These are phyloP conservation scores for Vanderwaltozyma tropicalis DNA, from an alignment of 805 yeast genomes.

Conservation along the genomic window DNA sequence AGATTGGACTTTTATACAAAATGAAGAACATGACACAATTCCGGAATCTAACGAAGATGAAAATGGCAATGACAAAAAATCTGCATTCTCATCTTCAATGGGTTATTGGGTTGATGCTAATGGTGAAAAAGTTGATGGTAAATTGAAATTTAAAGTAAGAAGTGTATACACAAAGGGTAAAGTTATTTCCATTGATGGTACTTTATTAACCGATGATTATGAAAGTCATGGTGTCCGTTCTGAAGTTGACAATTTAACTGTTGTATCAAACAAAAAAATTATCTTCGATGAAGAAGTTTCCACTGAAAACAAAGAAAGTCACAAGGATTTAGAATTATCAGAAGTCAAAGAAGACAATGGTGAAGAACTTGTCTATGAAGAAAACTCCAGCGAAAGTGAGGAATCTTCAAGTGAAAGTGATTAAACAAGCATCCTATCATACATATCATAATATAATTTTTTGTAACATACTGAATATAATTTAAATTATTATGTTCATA, in stretches of 20 bases:
- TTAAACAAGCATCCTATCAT: conserved; percentile 1
- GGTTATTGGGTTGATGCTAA: conserved; percentile 84
- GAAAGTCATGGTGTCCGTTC: conserved; percentile 22
- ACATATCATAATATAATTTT: too few species aligned
- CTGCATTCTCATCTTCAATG: conserved; percentile 36
- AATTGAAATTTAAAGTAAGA: conserved; percentile 64
- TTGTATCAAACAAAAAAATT: conserved; percentile 38
- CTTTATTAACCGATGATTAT: conserved; percentile 37
- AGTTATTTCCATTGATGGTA: conserved; percentile 82
- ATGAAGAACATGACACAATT: conserved; percentile 40
- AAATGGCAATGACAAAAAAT: conserved; percentile 7
- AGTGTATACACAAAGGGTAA: conserved; percentile 66
- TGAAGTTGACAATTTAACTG: conserved; percentile 46
- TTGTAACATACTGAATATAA: too few species aligned
- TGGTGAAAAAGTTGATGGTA: conserved; percentile 72
- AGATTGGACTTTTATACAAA: conserved; percentile 76
- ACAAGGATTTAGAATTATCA: conserved; percentile 26
- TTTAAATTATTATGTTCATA: too few species aligned
- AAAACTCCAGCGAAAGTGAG: conserved; percentile 24
- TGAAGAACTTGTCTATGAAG: conserved; percentile 27
- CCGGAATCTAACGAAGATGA: conserved; percentile 9
- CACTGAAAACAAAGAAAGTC: conserved; percentile 27
- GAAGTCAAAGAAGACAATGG: conserved; percentile 28
- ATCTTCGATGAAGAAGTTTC: conserved; percentile 39
- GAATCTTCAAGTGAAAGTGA: conserved; percentile 17